Conservation (phyloP, 306 rosid genomes). For the Acacia acuminata region DNA sequence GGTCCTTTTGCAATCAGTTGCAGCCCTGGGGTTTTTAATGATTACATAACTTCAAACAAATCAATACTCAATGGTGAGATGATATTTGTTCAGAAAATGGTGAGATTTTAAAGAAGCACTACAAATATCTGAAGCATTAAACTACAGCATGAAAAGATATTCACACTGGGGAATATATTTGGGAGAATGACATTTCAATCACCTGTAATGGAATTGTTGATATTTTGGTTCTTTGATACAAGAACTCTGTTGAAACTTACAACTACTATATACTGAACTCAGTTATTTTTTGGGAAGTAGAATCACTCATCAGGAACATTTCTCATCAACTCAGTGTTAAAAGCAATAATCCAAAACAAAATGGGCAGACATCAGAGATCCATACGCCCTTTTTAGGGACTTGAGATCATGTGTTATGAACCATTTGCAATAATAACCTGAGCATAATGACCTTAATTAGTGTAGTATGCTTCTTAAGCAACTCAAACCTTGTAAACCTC, state of each 20-base stretch:
- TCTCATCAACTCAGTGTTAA: not conserved
- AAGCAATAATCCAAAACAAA: not conserved
- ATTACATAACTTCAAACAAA: not conserved
- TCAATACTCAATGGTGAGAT: not conserved
- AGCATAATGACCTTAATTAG: not conserved
- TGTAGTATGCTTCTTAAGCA: not conserved
- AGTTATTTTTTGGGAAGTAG: too few relatives aligned
- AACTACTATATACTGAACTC: too few relatives aligned
- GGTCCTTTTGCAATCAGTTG: not conserved
- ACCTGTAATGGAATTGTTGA: too few relatives aligned
- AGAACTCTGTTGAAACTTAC: too few relatives aligned
- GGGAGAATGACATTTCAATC: not conserved
- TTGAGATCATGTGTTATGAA: not conserved
- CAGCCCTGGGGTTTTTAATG: not conserved
- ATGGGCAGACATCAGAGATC: not conserved
- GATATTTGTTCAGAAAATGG: not conserved
- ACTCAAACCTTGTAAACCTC: not conserved
- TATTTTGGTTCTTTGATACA: too few relatives aligned
- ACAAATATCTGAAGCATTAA: not conserved
- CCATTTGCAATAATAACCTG: not conserved
- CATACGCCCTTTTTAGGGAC: not conserved
- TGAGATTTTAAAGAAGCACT: not conserved
- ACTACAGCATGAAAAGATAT: not conserved
- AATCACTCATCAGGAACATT: not conserved
- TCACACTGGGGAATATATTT: not conserved